Percentiles rank a stretch among this genome's conserved stretches.
Evolutionary conservation across 2,329 filamentous ascomycete genomes (phyloP).

Genomic region (Lomentospora prolificans): DNA sequence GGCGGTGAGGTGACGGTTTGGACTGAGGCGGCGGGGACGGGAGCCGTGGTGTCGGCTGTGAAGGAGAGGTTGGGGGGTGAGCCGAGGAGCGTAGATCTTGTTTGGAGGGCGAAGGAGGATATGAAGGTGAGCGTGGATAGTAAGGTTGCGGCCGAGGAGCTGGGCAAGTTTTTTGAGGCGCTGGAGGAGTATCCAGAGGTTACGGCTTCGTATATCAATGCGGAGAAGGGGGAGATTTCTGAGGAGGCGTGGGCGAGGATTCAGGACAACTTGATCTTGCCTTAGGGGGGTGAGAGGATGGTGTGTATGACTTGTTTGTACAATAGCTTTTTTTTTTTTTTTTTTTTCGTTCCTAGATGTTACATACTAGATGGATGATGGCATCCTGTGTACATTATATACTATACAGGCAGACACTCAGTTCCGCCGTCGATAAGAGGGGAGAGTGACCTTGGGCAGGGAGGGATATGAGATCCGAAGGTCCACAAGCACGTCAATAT

Average conservation of each 20-base stretch:
- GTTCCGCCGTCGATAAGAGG: background rate
- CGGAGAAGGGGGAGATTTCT: conserved; percentile 30
- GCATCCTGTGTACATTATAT: background rate
- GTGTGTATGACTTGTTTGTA: background rate
- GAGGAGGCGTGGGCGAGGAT: conserved; percentile 39
- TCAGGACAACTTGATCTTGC: conserved; percentile 26
- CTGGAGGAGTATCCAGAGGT: conserved; percentile 57
- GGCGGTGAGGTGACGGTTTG: conserved; percentile 9
- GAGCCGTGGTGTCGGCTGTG: conserved; percentile 10
- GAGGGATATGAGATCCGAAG: too few species aligned
- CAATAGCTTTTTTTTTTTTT: background rate
- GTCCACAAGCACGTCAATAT: conserved; percentile 5
- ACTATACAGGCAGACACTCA: background rate
- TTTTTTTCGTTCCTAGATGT: background rate
- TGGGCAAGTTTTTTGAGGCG: conserved; percentile 47
- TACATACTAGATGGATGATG: background rate
- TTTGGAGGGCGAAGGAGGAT: conserved; percentile 70
- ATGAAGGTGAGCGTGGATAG: conserved; percentile 53
- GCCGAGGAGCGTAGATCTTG: conserved; percentile 60
- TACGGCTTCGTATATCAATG: conserved; percentile 67
- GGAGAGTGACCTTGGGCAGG: background rate
- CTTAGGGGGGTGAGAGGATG: background rate
- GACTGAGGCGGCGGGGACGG: conserved; percentile 9
- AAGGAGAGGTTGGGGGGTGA: conserved; percentile 43
- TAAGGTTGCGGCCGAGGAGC: conserved; percentile 38